Evolutionary conservation across 768 basidiomycete species (phyloP).

Genomic region (Tulasnella sp.): DNA sequence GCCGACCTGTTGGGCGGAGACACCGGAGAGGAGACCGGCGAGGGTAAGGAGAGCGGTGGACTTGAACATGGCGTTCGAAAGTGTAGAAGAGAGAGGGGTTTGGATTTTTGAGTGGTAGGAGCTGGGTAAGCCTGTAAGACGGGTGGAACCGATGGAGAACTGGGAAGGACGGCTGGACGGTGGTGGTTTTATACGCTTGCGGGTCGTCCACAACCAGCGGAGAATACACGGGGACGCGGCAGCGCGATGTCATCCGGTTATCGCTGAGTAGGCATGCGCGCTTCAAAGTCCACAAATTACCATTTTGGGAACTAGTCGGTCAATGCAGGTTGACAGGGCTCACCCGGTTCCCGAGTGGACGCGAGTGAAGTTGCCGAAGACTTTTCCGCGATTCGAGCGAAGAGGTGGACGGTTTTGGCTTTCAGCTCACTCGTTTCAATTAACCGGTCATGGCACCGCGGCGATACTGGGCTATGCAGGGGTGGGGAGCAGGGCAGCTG

Average conservation of each 20-base stretch:
- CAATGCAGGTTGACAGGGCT: neutral
- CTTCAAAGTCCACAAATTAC: neutral
- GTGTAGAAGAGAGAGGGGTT: too few species aligned
- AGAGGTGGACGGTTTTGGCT: neutral
- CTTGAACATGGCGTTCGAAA: too few species aligned
- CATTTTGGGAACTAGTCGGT: neutral
- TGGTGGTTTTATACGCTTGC: neutral
- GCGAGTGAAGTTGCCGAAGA: neutral
- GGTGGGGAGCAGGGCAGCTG: neutral
- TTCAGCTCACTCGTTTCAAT: neutral
- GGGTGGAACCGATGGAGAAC: neutral
- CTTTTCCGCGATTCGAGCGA: slow-evolving; percentile 7
- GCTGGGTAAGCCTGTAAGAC: neutral
- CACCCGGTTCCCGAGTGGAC: neutral
- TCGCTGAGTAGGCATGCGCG: neutral
- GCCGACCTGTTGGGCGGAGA: too few species aligned
- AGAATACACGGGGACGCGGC: neutral
- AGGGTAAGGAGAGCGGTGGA: too few species aligned
- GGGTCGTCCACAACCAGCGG: neutral
- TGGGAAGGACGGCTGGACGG: neutral
- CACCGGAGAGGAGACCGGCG: too few species aligned
- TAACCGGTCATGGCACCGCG: neutral
- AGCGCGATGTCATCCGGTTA: neutral
- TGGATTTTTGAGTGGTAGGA: neutral
- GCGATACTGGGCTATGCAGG: neutral